Evolutionary conservation across 1,284 basidiomycete genomes (phyloP), one percentile per base, ranked within the genome.

Genomic region (Leccinum pachyderme): DNA sequence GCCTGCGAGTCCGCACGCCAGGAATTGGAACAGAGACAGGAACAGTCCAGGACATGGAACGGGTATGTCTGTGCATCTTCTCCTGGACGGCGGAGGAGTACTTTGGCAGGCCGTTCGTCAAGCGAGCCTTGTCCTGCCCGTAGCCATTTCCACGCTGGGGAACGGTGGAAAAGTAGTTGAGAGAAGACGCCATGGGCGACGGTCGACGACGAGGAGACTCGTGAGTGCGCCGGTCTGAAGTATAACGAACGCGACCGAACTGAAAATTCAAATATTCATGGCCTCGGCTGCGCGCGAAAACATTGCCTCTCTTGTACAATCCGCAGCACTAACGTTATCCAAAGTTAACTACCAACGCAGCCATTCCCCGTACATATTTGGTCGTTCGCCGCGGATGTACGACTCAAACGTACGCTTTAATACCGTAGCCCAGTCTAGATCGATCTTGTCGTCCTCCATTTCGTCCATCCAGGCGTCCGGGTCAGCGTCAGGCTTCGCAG

Each of bases 361-460:
- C 78, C 82, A 88, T 71, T 89, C 87, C 47, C 87, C 87, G 65
- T 89, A 91, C 84, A 88, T 83, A 65, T 89, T 89, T 5, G 88
- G 86, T 52, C 80, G 69, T 70, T 91, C 88, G 4, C 83, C 85
- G 24, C 89, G 77, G 46, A 91, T 61, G 67, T 84, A 91, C 24
- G 81, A 78, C 71, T 91, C 89, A 64, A 90, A 91, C 25, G 88
- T 90, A 60, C 90, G 75, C 73, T 91, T 91, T 56, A 91, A 67
- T n/a, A 90, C 87, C 0, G 87, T 81, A 24, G 84, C 77, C 89
- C 89, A 91, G 64, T 83, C 81, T 54, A 91, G 69, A 66, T 91
- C 89, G 28, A 80, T 72, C 69, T 82, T 80, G 67, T 81, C 80
- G 4, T 41, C 73, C 62, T 13, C 49, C 29, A 39, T 37, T 27